Percentiles rank a stretch among this genome's conserved stretches.
These are phyloP conservation scores for Castanea sativa DNA, from an alignment of 306 rosid genomes.

Conservation along the genomic window DNA sequence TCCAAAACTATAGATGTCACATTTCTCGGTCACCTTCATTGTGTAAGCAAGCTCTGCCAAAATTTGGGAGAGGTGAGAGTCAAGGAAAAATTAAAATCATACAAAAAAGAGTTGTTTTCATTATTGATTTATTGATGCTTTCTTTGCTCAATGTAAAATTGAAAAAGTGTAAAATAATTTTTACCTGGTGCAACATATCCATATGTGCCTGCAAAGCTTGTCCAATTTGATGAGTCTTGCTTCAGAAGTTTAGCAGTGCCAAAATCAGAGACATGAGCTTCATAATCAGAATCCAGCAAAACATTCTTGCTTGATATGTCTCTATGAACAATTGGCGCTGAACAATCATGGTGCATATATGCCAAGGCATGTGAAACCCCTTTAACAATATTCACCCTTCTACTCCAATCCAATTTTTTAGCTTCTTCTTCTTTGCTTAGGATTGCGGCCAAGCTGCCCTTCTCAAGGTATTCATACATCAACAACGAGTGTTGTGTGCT, in stretches of 20 bases:
- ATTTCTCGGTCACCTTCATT: slow-evolving; percentile 11
- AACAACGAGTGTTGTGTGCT: slow-evolving; percentile 4
- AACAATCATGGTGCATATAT: slow-evolving; percentile 28
- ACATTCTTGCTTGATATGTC: slow-evolving; percentile 30
- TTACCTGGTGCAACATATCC: slow-evolving; percentile 36
- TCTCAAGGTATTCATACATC: slow-evolving; percentile 19
- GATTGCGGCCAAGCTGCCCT: background rate
- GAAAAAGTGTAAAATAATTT: background rate
- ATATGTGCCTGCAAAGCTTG: slow-evolving; percentile 24
- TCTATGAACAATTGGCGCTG: slow-evolving; percentile 18
- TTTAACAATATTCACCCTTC: slow-evolving; percentile 22
- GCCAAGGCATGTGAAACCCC: slow-evolving; percentile 26
- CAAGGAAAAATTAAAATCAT: too few relatives aligned
- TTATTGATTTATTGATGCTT: too few relatives aligned
- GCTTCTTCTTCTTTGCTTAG: slow-evolving; percentile 9
- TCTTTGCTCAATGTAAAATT: too few relatives aligned
- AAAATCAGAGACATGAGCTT: slow-evolving; percentile 25
- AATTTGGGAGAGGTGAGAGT: background rate
- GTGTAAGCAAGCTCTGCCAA: slow-evolving; percentile 33
- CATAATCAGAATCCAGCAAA: slow-evolving; percentile 15
- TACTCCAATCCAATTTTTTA: slow-evolving; percentile 7
- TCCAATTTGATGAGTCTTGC: slow-evolving; percentile 26
- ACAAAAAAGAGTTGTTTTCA: too few relatives aligned
- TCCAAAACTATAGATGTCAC: slow-evolving; percentile 19
- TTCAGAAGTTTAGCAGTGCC: slow-evolving; percentile 28